Conservation (phyloP, 306 rosid genomes). For the Corylus americana region DNA sequence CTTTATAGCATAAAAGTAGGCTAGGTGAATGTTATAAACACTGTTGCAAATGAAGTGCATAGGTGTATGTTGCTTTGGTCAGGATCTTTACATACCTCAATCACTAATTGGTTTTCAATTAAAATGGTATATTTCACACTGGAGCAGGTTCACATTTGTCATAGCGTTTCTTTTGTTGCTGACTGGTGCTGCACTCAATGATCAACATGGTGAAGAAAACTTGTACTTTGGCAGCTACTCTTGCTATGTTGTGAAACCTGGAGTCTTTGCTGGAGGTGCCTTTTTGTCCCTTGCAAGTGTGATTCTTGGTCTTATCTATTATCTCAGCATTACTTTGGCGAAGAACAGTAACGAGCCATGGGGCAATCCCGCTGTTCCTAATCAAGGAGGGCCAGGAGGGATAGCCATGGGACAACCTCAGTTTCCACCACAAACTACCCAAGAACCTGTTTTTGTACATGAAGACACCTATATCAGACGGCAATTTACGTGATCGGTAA, state of each 20-base stretch:
- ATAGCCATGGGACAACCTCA: slow-evolving; percentile 93
- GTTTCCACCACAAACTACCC: slow-evolving; percentile 51
- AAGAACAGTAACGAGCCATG: slow-evolving; percentile 36
- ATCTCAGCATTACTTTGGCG: slow-evolving; percentile 41
- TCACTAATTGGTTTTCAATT: background rate
- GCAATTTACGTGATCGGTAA: slow-evolving; percentile 64
- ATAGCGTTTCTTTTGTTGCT: slow-evolving; percentile 50
- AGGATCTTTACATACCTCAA: too few species aligned
- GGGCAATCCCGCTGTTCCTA: slow-evolving; percentile 42
- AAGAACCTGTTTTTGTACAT: slow-evolving; percentile 82
- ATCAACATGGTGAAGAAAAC: slow-evolving; percentile 45
- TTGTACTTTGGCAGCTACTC: slow-evolving; percentile 58
- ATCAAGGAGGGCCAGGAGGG: slow-evolving; percentile 53
- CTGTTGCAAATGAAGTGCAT: too few species aligned
- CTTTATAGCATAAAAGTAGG: background rate
- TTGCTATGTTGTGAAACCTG: slow-evolving; percentile 78
- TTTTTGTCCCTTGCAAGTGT: slow-evolving; percentile 56
- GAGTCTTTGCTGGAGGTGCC: slow-evolving; percentile 75
- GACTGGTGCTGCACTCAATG: slow-evolving; percentile 69
- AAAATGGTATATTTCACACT: background rate
- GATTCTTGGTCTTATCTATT: slow-evolving; percentile 65
- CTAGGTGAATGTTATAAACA: too few species aligned
- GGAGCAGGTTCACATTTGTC: slow-evolving; percentile 50
- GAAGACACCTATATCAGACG: slow-evolving; percentile 87
- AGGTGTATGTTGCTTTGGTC: too few species aligned